phyloP scores from a whole-genome alignment of 306 rosid genomes.

The peach (Prunus persica) region DNA sequence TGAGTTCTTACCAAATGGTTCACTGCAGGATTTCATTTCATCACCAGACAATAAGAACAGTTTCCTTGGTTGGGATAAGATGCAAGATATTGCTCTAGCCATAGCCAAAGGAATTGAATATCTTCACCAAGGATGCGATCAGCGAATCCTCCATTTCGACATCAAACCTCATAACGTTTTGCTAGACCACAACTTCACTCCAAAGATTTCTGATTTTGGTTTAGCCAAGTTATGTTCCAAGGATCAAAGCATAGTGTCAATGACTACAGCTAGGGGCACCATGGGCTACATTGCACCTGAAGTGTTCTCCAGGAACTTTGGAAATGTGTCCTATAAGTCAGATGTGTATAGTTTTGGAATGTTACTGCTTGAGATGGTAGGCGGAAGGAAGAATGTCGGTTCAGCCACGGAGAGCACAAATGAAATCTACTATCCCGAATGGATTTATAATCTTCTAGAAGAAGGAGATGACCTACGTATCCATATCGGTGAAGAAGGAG shows the following conservation, averaged over 20 bases:
- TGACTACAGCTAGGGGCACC: slow-evolving; percentile 40
- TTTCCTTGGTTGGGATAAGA: slow-evolving; percentile 34
- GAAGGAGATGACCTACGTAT: background rate
- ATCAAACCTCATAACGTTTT: slow-evolving; percentile 40
- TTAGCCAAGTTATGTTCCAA: slow-evolving; percentile 38
- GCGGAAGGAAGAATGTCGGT: slow-evolving; percentile 25
- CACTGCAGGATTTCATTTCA: slow-evolving; percentile 27
- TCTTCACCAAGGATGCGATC: slow-evolving; percentile 34
- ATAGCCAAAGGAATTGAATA: slow-evolving; percentile 39
- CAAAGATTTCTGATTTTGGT: slow-evolving; percentile 40
- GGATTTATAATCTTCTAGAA: slow-evolving; percentile 8
- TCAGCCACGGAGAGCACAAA: background rate
- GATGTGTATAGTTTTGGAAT: slow-evolving; percentile 39
- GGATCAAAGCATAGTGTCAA: slow-evolving; percentile 33
- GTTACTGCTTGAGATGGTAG: slow-evolving; percentile 33
- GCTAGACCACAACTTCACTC: slow-evolving; percentile 21
- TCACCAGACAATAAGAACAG: slow-evolving; percentile 8
- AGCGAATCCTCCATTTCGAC: slow-evolving; percentile 37
- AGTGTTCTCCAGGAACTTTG: slow-evolving; percentile 39
- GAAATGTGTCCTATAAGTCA: slow-evolving; percentile 25
- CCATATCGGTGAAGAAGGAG: background rate
- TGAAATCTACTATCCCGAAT: slow-evolving; percentile 13
- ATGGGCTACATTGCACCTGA: slow-evolving; percentile 40
- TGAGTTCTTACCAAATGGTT: slow-evolving; percentile 35
- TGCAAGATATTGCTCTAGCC: slow-evolving; percentile 36